Conservation (phyloP, 2,329 filamentous ascomycete genomes). For the Whalleya microplaca region DNA sequence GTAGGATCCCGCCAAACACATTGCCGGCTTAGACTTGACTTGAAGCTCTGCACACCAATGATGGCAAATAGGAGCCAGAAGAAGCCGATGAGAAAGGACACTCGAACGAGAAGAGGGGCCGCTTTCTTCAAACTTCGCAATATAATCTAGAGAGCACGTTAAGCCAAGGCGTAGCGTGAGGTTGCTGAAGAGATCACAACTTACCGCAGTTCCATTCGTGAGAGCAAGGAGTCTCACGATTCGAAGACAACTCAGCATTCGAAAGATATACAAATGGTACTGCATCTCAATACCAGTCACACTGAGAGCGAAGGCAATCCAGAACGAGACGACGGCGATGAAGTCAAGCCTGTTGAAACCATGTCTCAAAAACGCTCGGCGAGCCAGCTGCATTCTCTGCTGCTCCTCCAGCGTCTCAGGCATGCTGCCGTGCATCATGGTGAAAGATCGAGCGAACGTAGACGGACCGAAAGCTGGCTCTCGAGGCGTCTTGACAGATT, state of each 20-base stretch:
- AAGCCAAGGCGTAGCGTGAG: constrained; percentile 18
- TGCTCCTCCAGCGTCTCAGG: constrained; percentile 73
- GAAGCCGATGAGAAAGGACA: constrained; percentile 92
- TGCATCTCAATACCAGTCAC: constrained; percentile 69
- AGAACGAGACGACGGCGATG: constrained; percentile 90
- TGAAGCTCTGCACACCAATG: constrained; percentile 95
- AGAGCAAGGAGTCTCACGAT: constrained; percentile 89
- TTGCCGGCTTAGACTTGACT: constrained; percentile 75
- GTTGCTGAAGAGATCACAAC: constrained; percentile 35
- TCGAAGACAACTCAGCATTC: constrained; percentile 94
- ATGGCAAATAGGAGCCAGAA: constrained; percentile 99
- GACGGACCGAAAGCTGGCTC: constrained; percentile 56
- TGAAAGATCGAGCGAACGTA: constrained; percentile 77
- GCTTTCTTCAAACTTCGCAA: constrained; percentile 94
- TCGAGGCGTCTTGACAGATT: constrained; percentile 61
- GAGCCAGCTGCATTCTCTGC: constrained; percentile 82
- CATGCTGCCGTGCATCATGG: constrained; percentile 67
- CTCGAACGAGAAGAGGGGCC: constrained; percentile 85
- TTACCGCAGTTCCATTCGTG: constrained; percentile 88
- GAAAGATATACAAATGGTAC: constrained; percentile 84
- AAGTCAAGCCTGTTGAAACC: constrained; percentile 97
- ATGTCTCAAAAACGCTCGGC: constrained; percentile 89
- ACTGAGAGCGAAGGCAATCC: constrained; percentile 82
- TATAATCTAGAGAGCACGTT: constrained; percentile 67
- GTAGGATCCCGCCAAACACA: constrained; percentile 76